Conservation (phyloP, 257 asterid species). For the Ajuga chamaepitys region DNA sequence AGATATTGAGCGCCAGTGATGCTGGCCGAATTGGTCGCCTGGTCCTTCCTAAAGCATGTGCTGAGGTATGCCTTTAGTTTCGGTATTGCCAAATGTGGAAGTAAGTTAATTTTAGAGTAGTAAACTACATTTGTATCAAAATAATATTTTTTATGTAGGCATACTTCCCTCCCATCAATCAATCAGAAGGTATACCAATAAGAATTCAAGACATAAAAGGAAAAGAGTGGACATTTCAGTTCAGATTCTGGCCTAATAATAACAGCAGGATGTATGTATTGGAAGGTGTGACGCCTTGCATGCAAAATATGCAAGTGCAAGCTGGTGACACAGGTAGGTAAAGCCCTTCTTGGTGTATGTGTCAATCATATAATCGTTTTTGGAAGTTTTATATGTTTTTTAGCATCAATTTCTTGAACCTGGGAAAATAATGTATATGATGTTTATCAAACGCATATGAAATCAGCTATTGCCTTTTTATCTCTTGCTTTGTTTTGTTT, state of each 20-base stretch:
- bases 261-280: slow-evolving; percentile 98
- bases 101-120: not conserved
- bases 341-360: slow-evolving; percentile 1
- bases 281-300: slow-evolving; percentile 99
- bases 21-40: slow-evolving; percentile 98
- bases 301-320: slow-evolving; percentile 91
- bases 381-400: not conserved
- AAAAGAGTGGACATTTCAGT: slow-evolving; percentile 94
- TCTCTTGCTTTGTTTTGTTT: not conserved
- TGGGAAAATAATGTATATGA: not conserved
- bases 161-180: slow-evolving; percentile 79
- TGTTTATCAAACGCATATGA: not conserved
- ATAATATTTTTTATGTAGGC: slow-evolving; percentile 43
- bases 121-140: not conserved
- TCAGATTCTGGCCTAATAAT: slow-evolving; percentile 97
- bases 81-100: not conserved
- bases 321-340: slow-evolving; percentile 99
- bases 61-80: slow-evolving; percentile 57
- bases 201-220: slow-evolving; percentile 91
- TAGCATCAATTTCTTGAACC: slow-evolving; percentile 15
- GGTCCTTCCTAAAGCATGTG: slow-evolving; percentile 98
- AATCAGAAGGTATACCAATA: slow-evolving; percentile 89
- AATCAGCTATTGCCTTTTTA: not conserved
- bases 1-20: slow-evolving; percentile 93
- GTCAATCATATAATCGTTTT: not conserved